Evolutionary conservation across 1,284 basidiomycete species (phyloP).

Genomic region (Prillingera fragicola): DNA sequence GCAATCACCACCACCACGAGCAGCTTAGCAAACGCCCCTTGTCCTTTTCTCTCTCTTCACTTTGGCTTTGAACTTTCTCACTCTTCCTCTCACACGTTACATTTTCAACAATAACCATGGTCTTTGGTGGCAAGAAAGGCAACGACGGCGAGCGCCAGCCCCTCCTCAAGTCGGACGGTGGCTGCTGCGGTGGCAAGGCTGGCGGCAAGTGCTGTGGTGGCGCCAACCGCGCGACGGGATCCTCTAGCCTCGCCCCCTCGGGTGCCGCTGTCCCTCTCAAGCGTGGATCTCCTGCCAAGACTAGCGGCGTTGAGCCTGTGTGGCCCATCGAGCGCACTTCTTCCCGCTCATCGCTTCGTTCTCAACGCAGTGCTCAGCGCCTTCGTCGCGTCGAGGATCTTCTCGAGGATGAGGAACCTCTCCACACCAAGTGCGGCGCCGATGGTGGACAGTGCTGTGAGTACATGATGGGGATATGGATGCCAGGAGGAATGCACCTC

Average conservation of each 20-base stretch:
- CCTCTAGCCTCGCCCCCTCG: slow-evolving; percentile 1
- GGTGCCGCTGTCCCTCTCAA: slow-evolving; percentile 18
- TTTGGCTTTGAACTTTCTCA: not conserved
- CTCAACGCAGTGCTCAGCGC: slow-evolving; percentile 6
- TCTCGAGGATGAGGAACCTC: slow-evolving; percentile 31
- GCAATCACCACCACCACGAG: too few species aligned
- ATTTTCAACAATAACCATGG: too few species aligned
- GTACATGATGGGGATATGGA: slow-evolving; percentile 9
- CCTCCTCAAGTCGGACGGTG: slow-evolving; percentile 11
- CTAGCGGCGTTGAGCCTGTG: slow-evolving; percentile 7
- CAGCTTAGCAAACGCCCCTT: too few species aligned
- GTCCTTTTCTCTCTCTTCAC: not conserved
- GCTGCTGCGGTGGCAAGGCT: slow-evolving; percentile 14
- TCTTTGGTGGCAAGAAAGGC: not conserved
- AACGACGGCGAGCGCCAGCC: slow-evolving; percentile 17
- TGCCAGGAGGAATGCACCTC: too few species aligned
- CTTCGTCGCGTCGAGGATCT: slow-evolving; percentile 24
- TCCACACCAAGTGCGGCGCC: slow-evolving; percentile 41
- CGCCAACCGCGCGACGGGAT: not conserved
- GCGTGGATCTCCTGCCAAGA: slow-evolving; percentile 5
- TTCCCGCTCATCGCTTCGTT: slow-evolving; percentile 12
- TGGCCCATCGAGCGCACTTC: slow-evolving; percentile 17
- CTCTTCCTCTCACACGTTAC: not conserved
- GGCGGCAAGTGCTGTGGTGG: slow-evolving; percentile 19
- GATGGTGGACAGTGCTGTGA: slow-evolving; percentile 38